Percentiles rank a stretch among this genome's conserved stretches.
Conservation (phyloP, 805 yeast genomes). For the Wickerhamiella nectarea region DNA sequence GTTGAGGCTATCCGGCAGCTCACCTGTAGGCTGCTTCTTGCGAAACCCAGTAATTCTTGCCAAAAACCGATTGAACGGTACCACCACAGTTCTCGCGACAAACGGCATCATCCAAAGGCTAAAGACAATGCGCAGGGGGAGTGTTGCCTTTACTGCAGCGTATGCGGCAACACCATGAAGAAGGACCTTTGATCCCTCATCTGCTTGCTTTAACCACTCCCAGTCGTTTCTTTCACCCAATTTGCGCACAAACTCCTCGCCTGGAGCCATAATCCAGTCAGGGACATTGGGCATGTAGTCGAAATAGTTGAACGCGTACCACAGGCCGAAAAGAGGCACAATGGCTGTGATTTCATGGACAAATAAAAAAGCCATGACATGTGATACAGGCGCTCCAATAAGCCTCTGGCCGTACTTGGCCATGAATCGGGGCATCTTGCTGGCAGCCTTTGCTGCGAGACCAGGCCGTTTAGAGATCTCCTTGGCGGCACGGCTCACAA, state of each 20-base stretch:
- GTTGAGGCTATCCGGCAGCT: conserved; percentile 9
- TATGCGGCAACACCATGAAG: conserved; percentile 67
- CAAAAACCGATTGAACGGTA: conserved; percentile 32
- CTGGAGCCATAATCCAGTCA: conserved; percentile 45
- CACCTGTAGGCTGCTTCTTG: conserved; percentile 3
- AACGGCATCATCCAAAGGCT: conserved; percentile 44
- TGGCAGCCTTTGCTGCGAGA: conserved; percentile 7
- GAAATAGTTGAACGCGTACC: conserved; percentile 51
- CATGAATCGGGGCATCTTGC: conserved; percentile 38
- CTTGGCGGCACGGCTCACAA: conserved; percentile 22
- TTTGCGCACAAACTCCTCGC: conserved; percentile 43
- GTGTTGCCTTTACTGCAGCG: conserved; percentile 44
- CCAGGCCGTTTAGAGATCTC: conserved; percentile 13
- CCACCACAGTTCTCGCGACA: conserved; percentile 38
- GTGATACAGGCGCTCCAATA: conserved; percentile 43
- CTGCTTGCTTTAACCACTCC: conserved; percentile 27
- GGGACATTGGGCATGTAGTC: conserved; percentile 43
- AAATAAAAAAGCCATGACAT: conserved; percentile 48
- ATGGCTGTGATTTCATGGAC: conserved; percentile 68
- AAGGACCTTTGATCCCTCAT: conserved; percentile 41
- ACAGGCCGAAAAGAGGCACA: conserved; percentile 50
- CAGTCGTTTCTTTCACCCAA: conserved; percentile 27
- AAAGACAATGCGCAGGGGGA: conserved; percentile 41
- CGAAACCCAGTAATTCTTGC: conserved; percentile 8
- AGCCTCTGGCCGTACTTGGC: conserved; percentile 39